Evolutionary conservation across 164 flowering plant genomes (phyloP), one percentile per base, ranked within the genome.

Genomic region (Taxillus chinensis): DNA sequence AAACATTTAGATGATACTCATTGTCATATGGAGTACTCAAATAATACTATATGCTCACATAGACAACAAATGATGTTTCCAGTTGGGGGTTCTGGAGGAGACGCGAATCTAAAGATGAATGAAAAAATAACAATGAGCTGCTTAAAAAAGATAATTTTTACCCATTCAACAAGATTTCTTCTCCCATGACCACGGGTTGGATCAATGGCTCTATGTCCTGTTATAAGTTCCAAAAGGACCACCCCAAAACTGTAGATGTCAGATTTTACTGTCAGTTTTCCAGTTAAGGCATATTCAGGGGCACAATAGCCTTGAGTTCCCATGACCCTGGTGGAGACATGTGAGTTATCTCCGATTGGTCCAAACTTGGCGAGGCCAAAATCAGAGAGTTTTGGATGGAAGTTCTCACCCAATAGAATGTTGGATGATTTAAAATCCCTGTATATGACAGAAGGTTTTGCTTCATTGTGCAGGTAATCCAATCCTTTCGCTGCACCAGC

Each of bases 401-500:
- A 89, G 0, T 73, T 79, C 41, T 82, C 80, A 50, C 65, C 83
- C 56, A 89, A 61, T 63, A 89, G 61, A 62, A 85, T 80, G 73
- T 89, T 89, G 3, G 89, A 73, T 58, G 89, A 71, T 68, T 86
- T 89, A 66, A 89, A 58, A 64, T 86, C 92, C 61, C 89, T 75
- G 62, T 78, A 83, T 46, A 86, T 86, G 55, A 89, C 86, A 41
- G 90, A 84, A 63, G 89, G 89, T 45, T 78, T 67, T 42, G 87
- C 86, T 71, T 75, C 64, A 59, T 76, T 71, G 66, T 86, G 92
- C 61, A 89, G 74, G 73, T 76, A 78, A 59, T 84, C 78, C 75
- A 89, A 66, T 42, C 90, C 96, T 73, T 73, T 83, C 16, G 96
- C 92, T 70, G 86, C 83, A 51, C 96, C 92, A 8, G 77, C 77